phyloP scores from a whole-genome alignment of 73 alveolate genomes.

The Uronychia setigera region DNA sequence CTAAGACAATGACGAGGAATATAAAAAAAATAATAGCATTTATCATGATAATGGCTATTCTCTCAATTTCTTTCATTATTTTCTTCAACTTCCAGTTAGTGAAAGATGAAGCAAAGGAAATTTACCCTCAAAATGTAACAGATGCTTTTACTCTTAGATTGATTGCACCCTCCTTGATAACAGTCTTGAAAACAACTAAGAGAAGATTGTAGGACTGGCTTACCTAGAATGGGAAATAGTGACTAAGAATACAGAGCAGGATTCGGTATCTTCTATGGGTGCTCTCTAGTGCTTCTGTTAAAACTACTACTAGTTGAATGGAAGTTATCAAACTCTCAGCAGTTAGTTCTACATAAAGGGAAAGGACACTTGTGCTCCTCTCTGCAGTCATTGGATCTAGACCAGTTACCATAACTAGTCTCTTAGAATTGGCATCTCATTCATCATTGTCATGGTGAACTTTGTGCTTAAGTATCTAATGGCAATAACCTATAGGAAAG shows the following conservation, averaged over 20 bases:
- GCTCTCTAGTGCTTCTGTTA: conserved; percentile 28
- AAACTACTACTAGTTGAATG: conserved; percentile 1
- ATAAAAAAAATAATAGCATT: conserved; percentile 19
- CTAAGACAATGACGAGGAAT: not conserved
- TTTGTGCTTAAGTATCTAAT: not conserved
- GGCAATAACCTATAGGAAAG: not conserved
- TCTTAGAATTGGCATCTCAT: conserved; percentile 17
- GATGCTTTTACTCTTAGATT: no score
- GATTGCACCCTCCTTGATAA: no score
- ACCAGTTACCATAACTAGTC: conserved; percentile 1
- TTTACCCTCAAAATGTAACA: not conserved
- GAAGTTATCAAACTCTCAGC: not conserved
- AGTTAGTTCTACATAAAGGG: not conserved
- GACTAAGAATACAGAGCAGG: no score
- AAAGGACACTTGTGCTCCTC: not conserved
- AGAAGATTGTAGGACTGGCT: no score
- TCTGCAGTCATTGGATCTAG: conserved; percentile 23
- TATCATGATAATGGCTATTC: conserved; percentile 5
- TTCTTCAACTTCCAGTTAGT: conserved; percentile 9
- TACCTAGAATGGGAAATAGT: no score
- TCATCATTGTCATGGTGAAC: conserved; percentile 31
- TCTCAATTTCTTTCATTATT: conserved; percentile 16
- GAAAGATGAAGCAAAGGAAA: not conserved
- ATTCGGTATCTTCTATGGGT: no score
- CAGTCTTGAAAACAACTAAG: no score